Evolutionary conservation across 1,284 basidiomycete species (phyloP), one percentile per base, ranked within the genome.

Genomic region (Pterulicium gracile): DNA sequence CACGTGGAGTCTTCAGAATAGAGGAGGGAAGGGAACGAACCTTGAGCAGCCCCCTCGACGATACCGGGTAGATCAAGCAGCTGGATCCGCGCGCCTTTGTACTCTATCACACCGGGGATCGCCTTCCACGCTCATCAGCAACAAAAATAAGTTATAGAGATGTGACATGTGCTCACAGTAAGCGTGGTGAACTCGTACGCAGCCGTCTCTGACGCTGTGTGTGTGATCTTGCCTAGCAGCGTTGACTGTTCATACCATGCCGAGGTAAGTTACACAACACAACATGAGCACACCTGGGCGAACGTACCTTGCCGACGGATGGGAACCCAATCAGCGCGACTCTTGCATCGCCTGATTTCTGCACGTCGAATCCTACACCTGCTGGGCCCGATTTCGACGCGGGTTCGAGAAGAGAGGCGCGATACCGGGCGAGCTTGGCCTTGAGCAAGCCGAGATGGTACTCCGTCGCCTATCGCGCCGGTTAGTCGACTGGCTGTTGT

Each of bases 181-280:
- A 94, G 73, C 2, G 90, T 95, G 1, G 93, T 97, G 66, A 96
- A 98, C 61, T 97, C 94, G 61, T 98, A 98, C 5, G 92, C 89
- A 7, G 94, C 95, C 0, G 88, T 71, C 56, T 87, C 86, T 1
- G 88, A 93, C 45, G 80, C 72, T 1, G 96, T 98, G 54, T 94
- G 85, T 0, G 95, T 98, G 51, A 85, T 79, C 64, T 95, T 97
- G 58, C 79, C 86, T 22, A 98, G 72, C 39, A 98, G 73, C 0
- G 94, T 98, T 4, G 91, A 95, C 79, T 92, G 63, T n/a, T 43
- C 42, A 24, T n/a, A n/a, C n/a, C n/a, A n/a, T n/a, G n/a, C n/a
- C n/a, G n/a, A n/a, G n/a, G n/a, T n/a, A n/a, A n/a, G n/a, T n/a
- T n/a, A n/a, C n/a, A n/a, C n/a, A n/a, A n/a, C n/a, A n/a, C n/a